phyloP scores from a whole-genome alignment of 768 basidiomycete genomes.

The Lanmaoa pseudosensibilis region DNA sequence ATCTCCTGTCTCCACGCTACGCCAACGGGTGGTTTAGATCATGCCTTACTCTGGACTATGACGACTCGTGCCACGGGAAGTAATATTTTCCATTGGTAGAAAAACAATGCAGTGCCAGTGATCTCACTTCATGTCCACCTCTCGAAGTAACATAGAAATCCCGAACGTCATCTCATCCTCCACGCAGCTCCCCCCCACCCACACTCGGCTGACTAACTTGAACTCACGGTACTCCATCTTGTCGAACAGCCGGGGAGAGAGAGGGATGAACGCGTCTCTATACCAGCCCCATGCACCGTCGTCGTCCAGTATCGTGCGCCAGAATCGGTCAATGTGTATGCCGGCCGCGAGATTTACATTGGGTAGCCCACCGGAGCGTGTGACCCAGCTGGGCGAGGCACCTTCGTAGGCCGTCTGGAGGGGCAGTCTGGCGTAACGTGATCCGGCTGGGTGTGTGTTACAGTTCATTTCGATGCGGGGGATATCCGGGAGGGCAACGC shows the following conservation, averaged over 20 bases:
- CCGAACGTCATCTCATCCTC: constrained; percentile 37
- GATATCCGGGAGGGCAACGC: constrained; percentile 8
- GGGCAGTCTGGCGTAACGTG: constrained; percentile 2
- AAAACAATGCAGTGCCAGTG: neutral
- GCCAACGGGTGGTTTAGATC: neutral
- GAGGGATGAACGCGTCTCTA: constrained; percentile 45
- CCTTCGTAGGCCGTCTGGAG: constrained; percentile 20
- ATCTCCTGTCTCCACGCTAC: neutral
- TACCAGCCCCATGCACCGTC: constrained; percentile 33
- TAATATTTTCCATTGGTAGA: neutral
- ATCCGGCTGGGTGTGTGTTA: constrained; percentile 9
- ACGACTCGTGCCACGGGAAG: neutral
- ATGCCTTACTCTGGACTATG: neutral
- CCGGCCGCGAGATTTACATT: constrained; percentile 4
- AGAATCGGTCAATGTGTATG: constrained; percentile 25
- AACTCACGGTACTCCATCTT: constrained; percentile 49
- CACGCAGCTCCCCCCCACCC: constrained; percentile 33
- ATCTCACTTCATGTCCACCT: constrained; percentile 34
- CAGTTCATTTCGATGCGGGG: constrained; percentile 23
- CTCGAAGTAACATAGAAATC: constrained; percentile 43
- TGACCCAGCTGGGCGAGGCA: neutral
- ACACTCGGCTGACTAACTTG: constrained; percentile 37
- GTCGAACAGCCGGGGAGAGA: constrained; percentile 47
- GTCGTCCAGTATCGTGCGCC: constrained; percentile 13
- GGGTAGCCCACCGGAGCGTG: neutral